Conservation (phyloP, 2,329 filamentous ascomycete species). For the Coleophoma cylindrospora region DNA sequence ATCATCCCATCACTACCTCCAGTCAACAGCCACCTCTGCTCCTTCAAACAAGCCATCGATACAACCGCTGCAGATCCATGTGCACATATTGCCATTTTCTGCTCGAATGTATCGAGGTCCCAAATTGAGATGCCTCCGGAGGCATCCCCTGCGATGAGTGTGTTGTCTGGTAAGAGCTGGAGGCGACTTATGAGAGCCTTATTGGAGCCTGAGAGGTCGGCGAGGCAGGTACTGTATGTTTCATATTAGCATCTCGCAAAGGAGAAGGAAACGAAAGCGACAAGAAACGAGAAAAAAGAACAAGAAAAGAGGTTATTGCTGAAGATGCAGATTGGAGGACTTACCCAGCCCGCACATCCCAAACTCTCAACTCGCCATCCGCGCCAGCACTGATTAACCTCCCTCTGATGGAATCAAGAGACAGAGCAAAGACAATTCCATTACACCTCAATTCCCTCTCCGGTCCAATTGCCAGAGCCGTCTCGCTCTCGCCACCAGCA, state of each 20-base stretch:
- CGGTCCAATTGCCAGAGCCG: no score
- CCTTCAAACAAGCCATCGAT: neutral
- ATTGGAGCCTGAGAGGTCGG: constrained; percentile 3
- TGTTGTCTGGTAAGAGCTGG: constrained; percentile 40
- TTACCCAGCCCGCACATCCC: constrained; percentile 4
- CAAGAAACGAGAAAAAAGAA: no score
- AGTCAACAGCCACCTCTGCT: constrained; percentile 74
- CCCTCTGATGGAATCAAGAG: no score
- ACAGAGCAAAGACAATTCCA: no score
- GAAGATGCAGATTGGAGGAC: neutral
- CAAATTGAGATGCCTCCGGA: constrained; percentile 82
- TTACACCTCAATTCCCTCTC: no score
- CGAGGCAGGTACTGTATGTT: neutral
- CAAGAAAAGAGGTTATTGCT: neutral
- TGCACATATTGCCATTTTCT: no score
- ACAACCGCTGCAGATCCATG: no score
- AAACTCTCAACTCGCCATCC: constrained; percentile 3
- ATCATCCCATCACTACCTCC: constrained; percentile 93
- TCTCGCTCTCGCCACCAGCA: no score
- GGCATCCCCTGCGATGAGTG: constrained; percentile 92
- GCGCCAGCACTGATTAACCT: neutral
- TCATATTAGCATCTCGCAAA: no score
- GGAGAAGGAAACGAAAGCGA: no score
- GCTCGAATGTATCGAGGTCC: constrained; percentile 52
- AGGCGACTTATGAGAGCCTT: neutral